A percentile compares a stretch with the other conserved stretches of the same genome.
phyloP scores from a whole-genome alignment of 805 yeast species.

The Pichia deserticola region DNA sequence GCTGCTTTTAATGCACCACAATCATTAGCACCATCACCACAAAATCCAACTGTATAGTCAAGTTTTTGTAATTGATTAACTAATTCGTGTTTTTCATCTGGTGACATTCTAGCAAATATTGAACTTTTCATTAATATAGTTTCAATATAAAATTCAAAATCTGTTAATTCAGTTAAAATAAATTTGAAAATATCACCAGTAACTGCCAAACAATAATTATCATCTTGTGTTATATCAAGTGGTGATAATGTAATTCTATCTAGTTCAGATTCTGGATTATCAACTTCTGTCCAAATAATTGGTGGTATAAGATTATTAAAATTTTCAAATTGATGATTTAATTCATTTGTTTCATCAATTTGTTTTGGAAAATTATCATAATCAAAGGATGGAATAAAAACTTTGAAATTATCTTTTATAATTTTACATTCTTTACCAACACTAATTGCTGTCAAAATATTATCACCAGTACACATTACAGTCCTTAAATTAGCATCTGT shows the following conservation, averaged over 20 bases:
- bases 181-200: conserved; percentile 90
- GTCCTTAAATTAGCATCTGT: conserved; percentile 69
- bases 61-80: conserved; percentile 78
- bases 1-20: conserved; percentile 98
- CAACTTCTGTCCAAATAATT: conserved; percentile 63
- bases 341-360: conserved; percentile 7
- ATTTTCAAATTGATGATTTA: background rate
- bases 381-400: conserved; percentile 57
- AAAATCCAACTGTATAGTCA: conserved; percentile 92
- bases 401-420: conserved; percentile 35
- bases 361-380: conserved; percentile 19
- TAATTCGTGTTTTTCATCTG: conserved; percentile 95
- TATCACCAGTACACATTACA: conserved; percentile 97
- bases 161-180: conserved; percentile 51
- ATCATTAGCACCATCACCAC: conserved; percentile 99
- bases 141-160: conserved; percentile 33
- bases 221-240: conserved; percentile 23
- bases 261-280: conserved; percentile 45
- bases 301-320: conserved; percentile 15
- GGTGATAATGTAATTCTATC: conserved; percentile 62
- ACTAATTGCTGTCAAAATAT: conserved; percentile 86
- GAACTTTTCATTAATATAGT: conserved; percentile 62
- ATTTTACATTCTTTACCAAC: conserved; percentile 83
- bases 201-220: conserved; percentile 64
- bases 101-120: conserved; percentile 95